Evolutionary conservation across 345 rosid genomes (phyloP).

Genomic region (Murraya koenigii): DNA sequence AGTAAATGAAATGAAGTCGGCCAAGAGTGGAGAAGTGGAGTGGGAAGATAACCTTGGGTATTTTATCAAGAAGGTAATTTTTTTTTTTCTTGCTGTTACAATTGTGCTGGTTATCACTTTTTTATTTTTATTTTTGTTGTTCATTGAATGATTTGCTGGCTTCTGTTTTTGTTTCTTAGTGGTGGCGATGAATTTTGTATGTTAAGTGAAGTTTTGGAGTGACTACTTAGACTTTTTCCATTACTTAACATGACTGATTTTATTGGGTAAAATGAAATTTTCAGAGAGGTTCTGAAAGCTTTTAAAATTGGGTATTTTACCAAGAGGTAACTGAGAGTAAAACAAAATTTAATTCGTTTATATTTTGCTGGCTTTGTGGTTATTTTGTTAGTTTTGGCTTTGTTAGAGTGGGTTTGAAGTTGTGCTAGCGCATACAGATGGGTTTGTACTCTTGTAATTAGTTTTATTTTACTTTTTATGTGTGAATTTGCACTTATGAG

Average conservation of each 20-base stretch:
- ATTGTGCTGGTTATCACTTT: background rate
- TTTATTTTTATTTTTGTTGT: background rate
- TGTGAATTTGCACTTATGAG: background rate
- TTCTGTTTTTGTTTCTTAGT: background rate
- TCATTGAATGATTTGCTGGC: background rate
- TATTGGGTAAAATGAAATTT: background rate
- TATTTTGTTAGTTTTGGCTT: background rate
- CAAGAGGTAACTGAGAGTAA: background rate
- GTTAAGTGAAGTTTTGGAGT: background rate
- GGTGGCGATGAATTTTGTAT: background rate
- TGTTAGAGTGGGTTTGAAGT: background rate
- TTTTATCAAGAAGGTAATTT: slow-evolving; percentile 77
- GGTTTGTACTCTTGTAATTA: background rate
- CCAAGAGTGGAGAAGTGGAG: slow-evolving; percentile 33
- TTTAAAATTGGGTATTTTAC: background rate
- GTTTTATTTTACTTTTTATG: background rate
- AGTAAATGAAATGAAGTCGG: slow-evolving; percentile 14
- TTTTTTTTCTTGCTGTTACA: background rate
- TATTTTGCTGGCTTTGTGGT: background rate
- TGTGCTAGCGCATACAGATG: background rate
- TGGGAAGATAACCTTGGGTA: slow-evolving; percentile 73
- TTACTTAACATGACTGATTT: background rate
- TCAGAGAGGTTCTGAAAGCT: background rate
- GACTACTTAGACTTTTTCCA: background rate
- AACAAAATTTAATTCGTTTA: background rate